phyloP scores from a whole-genome alignment of 495 filamentous ascomycete species.

The Hyaloscypha hepaticicola region DNA sequence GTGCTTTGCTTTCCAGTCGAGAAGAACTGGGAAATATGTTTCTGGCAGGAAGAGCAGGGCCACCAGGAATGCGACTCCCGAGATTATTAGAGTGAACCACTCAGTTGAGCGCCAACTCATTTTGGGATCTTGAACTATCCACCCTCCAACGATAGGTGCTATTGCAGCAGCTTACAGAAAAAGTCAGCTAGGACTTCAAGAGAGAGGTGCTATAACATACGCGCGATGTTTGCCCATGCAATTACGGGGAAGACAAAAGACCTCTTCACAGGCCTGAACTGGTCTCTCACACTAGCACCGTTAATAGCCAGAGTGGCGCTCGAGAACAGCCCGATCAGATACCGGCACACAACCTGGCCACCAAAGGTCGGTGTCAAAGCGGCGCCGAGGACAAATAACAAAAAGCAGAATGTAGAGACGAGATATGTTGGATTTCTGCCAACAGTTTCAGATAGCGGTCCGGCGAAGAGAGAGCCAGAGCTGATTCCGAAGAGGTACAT shows the following conservation, averaged over 20 bases:
- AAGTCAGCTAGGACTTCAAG: background rate
- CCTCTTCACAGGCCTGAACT: slow-evolving; percentile 35
- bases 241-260: slow-evolving; percentile 36
- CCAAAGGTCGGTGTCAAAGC: slow-evolving; percentile 35
- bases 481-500: slow-evolving; percentile 34
- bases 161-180: slow-evolving; percentile 31
- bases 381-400: slow-evolving; percentile 37
- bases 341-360: slow-evolving; percentile 36
- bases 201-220: slow-evolving; percentile 7
- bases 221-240: slow-evolving; percentile 38
- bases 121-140: slow-evolving; percentile 26
- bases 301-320: slow-evolving; percentile 36
- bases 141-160: slow-evolving; percentile 36
- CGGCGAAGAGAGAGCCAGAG: slow-evolving; percentile 35
- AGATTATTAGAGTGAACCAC: background rate
- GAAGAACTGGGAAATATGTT: slow-evolving; percentile 44
- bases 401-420: slow-evolving; percentile 31
- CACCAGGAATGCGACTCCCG: background rate
- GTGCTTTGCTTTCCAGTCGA: background rate
- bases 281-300: slow-evolving; percentile 36
- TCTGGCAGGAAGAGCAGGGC: slow-evolving; percentile 42
- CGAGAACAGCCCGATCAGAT: slow-evolving; percentile 35
- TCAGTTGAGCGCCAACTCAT: slow-evolving; percentile 31
- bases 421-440: slow-evolving; percentile 40
- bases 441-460: slow-evolving; percentile 39